A percentile compares a stretch with the other conserved stretches of the same genome.
These are phyloP conservation scores for Ulota crispa DNA, from an alignment of 225 moss, liverwort and hornwort genomes.

Conservation along the genomic window DNA sequence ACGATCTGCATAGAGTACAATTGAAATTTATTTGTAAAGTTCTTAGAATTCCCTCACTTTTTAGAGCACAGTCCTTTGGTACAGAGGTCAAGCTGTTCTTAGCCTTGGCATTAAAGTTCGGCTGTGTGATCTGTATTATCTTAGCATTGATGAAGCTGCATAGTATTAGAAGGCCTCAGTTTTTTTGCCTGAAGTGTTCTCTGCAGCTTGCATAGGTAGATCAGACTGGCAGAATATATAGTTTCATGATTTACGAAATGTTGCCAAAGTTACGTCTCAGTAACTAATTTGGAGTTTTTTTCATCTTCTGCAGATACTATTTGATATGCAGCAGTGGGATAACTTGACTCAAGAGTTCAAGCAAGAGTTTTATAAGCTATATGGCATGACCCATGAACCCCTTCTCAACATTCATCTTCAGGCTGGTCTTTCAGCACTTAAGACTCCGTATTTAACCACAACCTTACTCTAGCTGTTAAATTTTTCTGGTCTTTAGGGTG, in stretches of 20 bases:
- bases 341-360: slow-evolving; percentile 94
- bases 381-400: slow-evolving; percentile 98
- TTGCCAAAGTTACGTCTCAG: slow-evolving; percentile 1
- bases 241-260: slow-evolving; percentile 8
- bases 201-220: slow-evolving; percentile 2
- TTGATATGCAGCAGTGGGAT: slow-evolving; percentile 97
- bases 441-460: slow-evolving; percentile 77
- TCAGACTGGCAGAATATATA: not conserved
- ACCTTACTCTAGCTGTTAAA: slow-evolving; percentile 14
- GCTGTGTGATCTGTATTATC: slow-evolving; percentile 14
- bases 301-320: slow-evolving; percentile 69
- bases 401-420: slow-evolving; percentile 96
- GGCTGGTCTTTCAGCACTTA: slow-evolving; percentile 96
- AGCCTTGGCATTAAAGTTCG: not conserved
- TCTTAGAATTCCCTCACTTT: not conserved
- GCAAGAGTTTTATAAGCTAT: slow-evolving; percentile 97
- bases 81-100: not conserved
- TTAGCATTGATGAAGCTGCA: slow-evolving; percentile 15
- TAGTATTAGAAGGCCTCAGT: not conserved
- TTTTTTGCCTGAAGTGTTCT: not conserved
- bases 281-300: not conserved
- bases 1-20: not conserved
- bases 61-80: not conserved
- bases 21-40: not conserved
- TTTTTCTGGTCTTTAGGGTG: not conserved